A percentile compares a stretch with the other conserved stretches of the same genome.
Conservation (phyloP, 495 filamentous ascomycete genomes). For the Sordaria brevicollis region DNA sequence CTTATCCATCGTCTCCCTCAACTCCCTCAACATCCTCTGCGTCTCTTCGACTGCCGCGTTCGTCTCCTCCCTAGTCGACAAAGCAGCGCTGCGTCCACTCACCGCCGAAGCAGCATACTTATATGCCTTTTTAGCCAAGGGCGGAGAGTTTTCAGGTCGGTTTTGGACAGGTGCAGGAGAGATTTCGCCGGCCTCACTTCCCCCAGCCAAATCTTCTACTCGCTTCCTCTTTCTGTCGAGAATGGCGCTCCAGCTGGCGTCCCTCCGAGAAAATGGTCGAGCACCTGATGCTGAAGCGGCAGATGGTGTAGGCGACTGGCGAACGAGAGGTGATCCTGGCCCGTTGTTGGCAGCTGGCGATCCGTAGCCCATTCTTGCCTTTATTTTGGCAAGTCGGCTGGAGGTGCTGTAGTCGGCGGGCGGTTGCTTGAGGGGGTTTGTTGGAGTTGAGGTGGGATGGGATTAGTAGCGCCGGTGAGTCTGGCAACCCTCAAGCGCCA, state of each 20-base stretch:
- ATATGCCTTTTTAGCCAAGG: conserved; percentile 1
- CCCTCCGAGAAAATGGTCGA: not conserved
- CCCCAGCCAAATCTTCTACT: no score
- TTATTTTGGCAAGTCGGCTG: not conserved
- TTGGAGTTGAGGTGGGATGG: not conserved
- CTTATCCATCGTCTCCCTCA: conserved; percentile 19
- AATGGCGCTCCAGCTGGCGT: not conserved
- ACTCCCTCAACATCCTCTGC: conserved; percentile 20
- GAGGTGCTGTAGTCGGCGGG: not conserved
- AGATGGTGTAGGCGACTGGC: not conserved
- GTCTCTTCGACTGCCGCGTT: conserved; percentile 16
- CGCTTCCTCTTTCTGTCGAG: not conserved
- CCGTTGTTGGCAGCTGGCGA: not conserved
- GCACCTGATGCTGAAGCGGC: not conserved
- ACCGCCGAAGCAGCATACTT: not conserved
- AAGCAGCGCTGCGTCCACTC: not conserved
- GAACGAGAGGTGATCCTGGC: not conserved
- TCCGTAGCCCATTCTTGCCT: not conserved
- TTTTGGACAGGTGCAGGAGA: not conserved
- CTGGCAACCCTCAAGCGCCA: not conserved
- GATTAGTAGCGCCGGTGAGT: not conserved
- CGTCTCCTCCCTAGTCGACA: conserved; percentile 5
- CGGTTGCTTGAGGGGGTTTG: not conserved
- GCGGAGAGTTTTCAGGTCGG: not conserved
- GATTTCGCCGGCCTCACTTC: not conserved